Evolutionary conservation across 768 basidiomycete genomes (phyloP), one percentile per base, ranked within the genome.

Genomic region (Phlebiopsis flavidoalba): DNA sequence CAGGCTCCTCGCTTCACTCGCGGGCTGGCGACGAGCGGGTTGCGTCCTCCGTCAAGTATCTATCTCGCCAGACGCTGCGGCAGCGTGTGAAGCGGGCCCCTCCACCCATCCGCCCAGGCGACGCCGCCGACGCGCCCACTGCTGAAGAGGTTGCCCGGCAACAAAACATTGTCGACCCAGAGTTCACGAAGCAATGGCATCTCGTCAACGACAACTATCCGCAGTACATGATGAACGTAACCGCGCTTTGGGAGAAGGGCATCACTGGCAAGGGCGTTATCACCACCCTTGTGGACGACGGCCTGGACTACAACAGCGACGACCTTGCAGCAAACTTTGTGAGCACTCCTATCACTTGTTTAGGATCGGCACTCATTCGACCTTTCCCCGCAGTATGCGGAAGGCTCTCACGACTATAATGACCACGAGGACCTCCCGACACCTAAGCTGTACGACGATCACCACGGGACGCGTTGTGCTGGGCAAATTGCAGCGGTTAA

Each of bases 381-480:
- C 54, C 36, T 14, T 35, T n/a, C 53, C 26, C 19, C 53, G 17
- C 45, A 97, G 95, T 92, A 88, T 69, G 83, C 88, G 11, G 85
- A 83, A 22, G 87, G 95, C 61, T 98, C 95, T 0, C 91, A 94
- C 70, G 95, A 99, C 73, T 99, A 94, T 73, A 99, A 99, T 72
- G 94, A 96, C 69, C 94, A 98, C 68, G 85, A 85, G 26, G 77
- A 84, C 14, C 79, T 98, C 6, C 97, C 97, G 10, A 88, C 88
- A 36, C 97, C 97, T 0, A 83, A 87, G 60, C 85, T 95, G 48
- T 82, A 79, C 24, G 95, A 98, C 64, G 97, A 99, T 66, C 92
- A 93, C 66, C 97, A 99, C 70, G 97, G 97, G 11, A 99, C 97
- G 0, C 89, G 97, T 1, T 99, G 97, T 72, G 96, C 96, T 1